Evolutionary conservation across 805 yeast genomes (phyloP).

Genomic region (Gaillardinia entomophila): DNA sequence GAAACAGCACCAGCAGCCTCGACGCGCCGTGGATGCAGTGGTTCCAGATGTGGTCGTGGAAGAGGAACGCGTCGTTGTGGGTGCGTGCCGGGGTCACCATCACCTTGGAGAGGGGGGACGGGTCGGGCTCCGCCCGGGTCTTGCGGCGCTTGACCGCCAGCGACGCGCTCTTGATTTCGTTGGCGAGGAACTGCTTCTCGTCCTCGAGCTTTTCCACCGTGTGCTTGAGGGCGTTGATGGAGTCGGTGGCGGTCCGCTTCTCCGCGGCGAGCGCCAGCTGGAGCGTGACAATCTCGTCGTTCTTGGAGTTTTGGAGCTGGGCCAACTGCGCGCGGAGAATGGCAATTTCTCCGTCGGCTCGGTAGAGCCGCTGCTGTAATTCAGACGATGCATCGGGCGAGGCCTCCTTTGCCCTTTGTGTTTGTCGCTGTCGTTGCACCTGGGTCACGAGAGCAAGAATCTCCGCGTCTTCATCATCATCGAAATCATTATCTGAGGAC

Average conservation of each 20-base stretch:
- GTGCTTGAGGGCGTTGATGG: conserved; percentile 21
- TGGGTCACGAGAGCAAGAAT: conserved; percentile 43
- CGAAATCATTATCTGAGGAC: conserved; percentile 24
- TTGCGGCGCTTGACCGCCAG: conserved; percentile 17
- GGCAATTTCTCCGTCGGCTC: conserved; percentile 76
- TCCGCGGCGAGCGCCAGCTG: conserved; percentile 10
- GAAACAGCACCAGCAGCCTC: conserved; percentile 23
- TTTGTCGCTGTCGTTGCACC: conserved; percentile 18
- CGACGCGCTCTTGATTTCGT: conserved; percentile 27
- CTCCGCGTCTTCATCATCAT: conserved; percentile 40
- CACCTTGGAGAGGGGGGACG: not conserved
- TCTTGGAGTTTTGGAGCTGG: conserved; percentile 36
- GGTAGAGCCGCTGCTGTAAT: conserved; percentile 25
- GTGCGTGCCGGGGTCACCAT: conserved; percentile 14
- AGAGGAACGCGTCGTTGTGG: conserved; percentile 26
- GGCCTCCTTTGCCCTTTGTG: conserved; percentile 5
- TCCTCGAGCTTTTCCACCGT: conserved; percentile 35
- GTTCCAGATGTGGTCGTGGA: conserved; percentile 31
- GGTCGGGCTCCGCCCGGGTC: not conserved
- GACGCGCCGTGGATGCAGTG: conserved; percentile 31
- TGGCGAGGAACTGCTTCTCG: conserved; percentile 35
- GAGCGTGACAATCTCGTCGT: conserved; percentile 28
- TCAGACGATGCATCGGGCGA: conserved; percentile 1
- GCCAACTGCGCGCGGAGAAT: conserved; percentile 63
- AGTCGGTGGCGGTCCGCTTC: conserved; percentile 22